Evolutionary conservation across 768 basidiomycete genomes (phyloP), one percentile per base, ranked within the genome.

Genomic region (Russula olivacea): DNA sequence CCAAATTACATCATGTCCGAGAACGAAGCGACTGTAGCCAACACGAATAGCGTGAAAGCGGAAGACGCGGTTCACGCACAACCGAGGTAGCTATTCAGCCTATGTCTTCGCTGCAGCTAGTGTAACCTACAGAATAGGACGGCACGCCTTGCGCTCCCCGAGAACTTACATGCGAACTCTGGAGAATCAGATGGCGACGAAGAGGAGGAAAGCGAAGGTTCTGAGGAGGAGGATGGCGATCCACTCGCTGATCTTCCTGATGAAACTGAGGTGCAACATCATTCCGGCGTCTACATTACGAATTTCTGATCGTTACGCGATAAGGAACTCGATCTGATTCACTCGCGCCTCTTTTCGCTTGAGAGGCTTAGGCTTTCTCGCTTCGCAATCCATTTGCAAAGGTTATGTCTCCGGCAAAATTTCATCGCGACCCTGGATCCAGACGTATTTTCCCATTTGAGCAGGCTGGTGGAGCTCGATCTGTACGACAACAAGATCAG

Each of bases 401-500:
- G 74, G 56, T 77, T 97, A 11, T 94, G 91, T 75, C 79, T 98
- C 25, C 82, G 94, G 41, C 93, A 96, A 75, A 98, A 97, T 73
- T 81, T 82, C 61, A 83, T 98, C 65, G 79, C 86, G 1, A 75
- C 76, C 30, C 79, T 97, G 50, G 85, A 94, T 66, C 83, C 89
- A 4, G 81, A 82, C 17, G 83, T 86, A 11, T 92, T 96, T 69
- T 76, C 77, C 34, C 75, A 80, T 36, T 74, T 98, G 60, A 80
- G 72, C 14, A 79, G 83, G 50, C 75, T 99, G 40, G 90, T 93
- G 70, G 97, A 98, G 66, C 74, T 98, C 61, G 97, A 99, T 75
- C 69, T 98, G 65, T 99, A 98, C 72, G 97, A 99, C 74, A 99
- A 99, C 77, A 88, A 92, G 72, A 73, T 99, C 67, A 95, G 91